Evolutionary conservation across 768 basidiomycete species (phyloP), one percentile per base, ranked within the genome.

Genomic region (Phylloporus scabripes): DNA sequence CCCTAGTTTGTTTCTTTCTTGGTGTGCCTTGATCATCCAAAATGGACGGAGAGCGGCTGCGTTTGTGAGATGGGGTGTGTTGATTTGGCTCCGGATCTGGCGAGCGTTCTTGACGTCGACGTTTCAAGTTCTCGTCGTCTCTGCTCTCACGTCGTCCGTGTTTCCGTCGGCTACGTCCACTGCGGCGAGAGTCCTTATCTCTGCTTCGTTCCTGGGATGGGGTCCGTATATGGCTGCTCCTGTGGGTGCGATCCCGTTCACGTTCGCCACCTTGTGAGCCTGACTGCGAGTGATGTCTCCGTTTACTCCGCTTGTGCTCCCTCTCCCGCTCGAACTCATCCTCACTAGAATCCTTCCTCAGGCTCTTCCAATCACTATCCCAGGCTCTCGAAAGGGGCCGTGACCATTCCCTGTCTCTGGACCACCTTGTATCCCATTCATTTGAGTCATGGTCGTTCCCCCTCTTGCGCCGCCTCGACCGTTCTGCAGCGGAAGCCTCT

Each of bases 401-500:
- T 20, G 56, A 55, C 31, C 51, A 68, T 49, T 81, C 80, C 74
- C 60, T 56, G 18, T 64, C 64, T 55, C 63, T 60, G 17, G 61
- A 59, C 56, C 75, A 79, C 21, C 70, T 62, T 41, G 72, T 54
- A 60, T 51, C 70, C 63, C 55, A 66, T 53, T 33, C 63, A 54
- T 53, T 68, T 33, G 53, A 55, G 56, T 49, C 66, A 38, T 54
- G 40, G 18, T 50, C 60, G 28, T 64, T 65, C 42, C 66, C 66
- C 57, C 62, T 64, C 42, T 63, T 57, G 41, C 74, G 68, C 29
- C 67, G 55, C 49, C 77, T 65, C 54, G 77, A 65, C 51, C 77
- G 75, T 65, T 83, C 83, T 2, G 85, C 88, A 34, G 78, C 78
- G 4, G 72, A 77, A 24, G 89, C 89, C 65, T 92, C 90, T 60